Base-by-base conservation (phyloP, 2,329 filamentous ascomycete species). In the Berkeleyomyces basicola region DNA sequence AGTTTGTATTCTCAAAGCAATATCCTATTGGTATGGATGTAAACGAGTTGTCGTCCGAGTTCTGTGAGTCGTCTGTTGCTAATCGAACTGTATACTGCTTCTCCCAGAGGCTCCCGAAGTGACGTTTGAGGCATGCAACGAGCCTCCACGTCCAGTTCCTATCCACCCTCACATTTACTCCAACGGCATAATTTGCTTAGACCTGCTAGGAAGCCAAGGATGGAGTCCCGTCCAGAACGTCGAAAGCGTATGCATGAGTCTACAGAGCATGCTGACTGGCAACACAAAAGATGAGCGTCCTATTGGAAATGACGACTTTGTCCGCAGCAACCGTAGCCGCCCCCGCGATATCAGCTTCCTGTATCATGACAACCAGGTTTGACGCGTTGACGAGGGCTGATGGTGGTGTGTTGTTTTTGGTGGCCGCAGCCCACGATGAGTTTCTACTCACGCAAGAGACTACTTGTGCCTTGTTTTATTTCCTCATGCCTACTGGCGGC, bases 171-270 rank as follows among this genome's bases (percentile, higher is more conserved):
- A 99, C 76, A 88, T 99, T 73, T 99, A 99, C 77, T 93, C 88
- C 68, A 99, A 99, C 74, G 93, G 93, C 68, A 96, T 97, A 73
- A 99, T 99, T 71, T 99, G 93, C 70, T 86, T 99, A 58, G 93
- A 99, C 69, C 82, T 99, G 1, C 83, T 99, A 7, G 90, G 90
- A 61, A 78, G 82, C 7, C 85, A 90, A 66, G 93, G 93, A 63
- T 99, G 93, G 93, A 93, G 87, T 58, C 93, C 93, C 0, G 92
- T 99, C 0, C 93, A 99, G 72, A 96, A 92, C 64, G 93, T 96
- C 7, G 92, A 97, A 77, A 95, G 88, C 70, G 85, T 99, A 36
- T 96, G 90, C 77, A 93, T 99, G 82, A 95, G 90, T 73, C 82
- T 99, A 62, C 93, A 99, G 75, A 96, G 90, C 76, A 99, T 99